Conservation (phyloP, 208 protist genomes). For the Crithidia brevicula region DNA sequence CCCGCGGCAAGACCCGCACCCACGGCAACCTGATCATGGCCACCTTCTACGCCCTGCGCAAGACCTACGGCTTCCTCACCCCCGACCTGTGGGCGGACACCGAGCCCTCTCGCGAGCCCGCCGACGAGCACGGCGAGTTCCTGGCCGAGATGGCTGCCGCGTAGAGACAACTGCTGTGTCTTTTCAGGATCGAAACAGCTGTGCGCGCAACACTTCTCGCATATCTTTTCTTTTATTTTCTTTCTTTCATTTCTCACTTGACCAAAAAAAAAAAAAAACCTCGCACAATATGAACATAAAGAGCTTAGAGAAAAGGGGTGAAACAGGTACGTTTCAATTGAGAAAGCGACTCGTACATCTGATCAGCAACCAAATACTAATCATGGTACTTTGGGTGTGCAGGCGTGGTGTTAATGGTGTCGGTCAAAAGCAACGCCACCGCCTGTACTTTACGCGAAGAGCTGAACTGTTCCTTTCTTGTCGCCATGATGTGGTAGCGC, state of each 20-base stretch:
- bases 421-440: too few relatives aligned
- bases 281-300: too few relatives aligned
- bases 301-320: too few relatives aligned
- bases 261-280: conserved; percentile 11
- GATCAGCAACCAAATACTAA: too few relatives aligned
- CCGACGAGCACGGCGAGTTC: conserved; percentile 92
- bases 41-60: conserved; percentile 97
- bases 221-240: conserved; percentile 15
- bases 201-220: conserved; percentile 1
- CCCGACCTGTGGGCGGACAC: conserved; percentile 98
- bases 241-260: conserved; percentile 17
- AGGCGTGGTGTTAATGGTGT: too few relatives aligned
- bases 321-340: too few relatives aligned
- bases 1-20: conserved; percentile 97
- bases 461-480: too few relatives aligned
- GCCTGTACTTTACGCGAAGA: too few relatives aligned
- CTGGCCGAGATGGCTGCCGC: conserved; percentile 58
- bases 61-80: conserved; percentile 99
- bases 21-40: conserved; percentile 99
- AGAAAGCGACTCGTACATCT: too few relatives aligned
- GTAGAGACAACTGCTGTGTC: conserved; percentile 6
- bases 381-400: too few relatives aligned
- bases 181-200: neutral
- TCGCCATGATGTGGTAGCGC: too few relatives aligned
- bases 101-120: conserved; percentile 88